These are phyloP conservation scores for Dipodascopsis tothii DNA, from an alignment of 805 yeast genomes.

Conservation along the genomic window DNA sequence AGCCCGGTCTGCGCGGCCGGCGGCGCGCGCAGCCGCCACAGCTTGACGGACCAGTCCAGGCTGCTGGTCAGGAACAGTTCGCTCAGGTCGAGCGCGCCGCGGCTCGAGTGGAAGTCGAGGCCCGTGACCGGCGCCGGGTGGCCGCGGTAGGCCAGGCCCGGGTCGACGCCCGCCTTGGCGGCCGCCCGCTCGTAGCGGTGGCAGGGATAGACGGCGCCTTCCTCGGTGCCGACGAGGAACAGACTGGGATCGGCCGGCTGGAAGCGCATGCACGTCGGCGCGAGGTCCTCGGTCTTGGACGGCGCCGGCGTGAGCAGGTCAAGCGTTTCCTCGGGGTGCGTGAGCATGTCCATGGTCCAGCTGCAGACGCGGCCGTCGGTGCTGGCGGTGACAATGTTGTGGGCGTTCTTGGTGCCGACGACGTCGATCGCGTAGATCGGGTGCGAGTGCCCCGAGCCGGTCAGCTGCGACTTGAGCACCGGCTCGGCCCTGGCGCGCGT, in stretches of 20 bases:
- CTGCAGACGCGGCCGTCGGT: conserved; percentile 35
- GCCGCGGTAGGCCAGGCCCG: conserved; percentile 24
- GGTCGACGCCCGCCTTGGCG: conserved; percentile 29
- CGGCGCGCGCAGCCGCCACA: conserved; percentile 29
- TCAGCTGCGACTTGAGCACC: conserved; percentile 30
- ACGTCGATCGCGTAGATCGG: conserved; percentile 30
- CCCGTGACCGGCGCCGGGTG: conserved; percentile 34
- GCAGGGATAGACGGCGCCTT: conserved; percentile 33
- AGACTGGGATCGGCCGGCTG: conserved; percentile 28
- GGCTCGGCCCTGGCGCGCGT: conserved; percentile 30
- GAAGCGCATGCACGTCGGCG: conserved; percentile 29
- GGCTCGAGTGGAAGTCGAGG: conserved; percentile 27
- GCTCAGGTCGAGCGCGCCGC: conserved; percentile 25
- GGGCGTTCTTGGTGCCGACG: conserved; percentile 27
- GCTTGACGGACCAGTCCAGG: conserved; percentile 34
- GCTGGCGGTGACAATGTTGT: conserved; percentile 31
- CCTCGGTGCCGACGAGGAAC: conserved; percentile 35
- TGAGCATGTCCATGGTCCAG: conserved; percentile 35
- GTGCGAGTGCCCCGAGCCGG: conserved; percentile 31
- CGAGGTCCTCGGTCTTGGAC: conserved; percentile 24
- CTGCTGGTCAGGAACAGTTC: conserved; percentile 30
- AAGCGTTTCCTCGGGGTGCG: conserved; percentile 31
- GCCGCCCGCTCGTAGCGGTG: conserved; percentile 30
- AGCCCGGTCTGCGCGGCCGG: background rate
- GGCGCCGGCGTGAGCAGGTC: conserved; percentile 27